Evolutionary conservation across 2,329 filamentous ascomycete species (phyloP), one percentile per base, ranked within the genome.

Genomic region (Elsinoe australis): DNA sequence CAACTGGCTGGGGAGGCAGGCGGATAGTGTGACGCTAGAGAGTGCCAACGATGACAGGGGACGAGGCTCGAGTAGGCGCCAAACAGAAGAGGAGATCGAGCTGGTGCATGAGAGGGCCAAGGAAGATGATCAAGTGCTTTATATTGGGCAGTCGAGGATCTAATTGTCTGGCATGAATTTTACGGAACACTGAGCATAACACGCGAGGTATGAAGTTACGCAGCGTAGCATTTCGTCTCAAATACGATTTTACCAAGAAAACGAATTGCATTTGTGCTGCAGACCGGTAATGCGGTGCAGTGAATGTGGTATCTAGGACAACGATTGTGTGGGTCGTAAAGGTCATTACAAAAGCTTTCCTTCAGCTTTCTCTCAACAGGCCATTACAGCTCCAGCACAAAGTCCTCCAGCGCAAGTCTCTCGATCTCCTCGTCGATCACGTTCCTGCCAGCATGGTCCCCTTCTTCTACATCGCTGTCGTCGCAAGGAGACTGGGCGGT

Each of bases 331-430:
- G 12, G 26, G 14, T 44, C 39, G n/a, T 44, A 29, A 7, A 44
- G 24, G 26, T 44, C 39, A 32, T 44, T 44, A 32, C 39, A 44
- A 32, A 22, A 10, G 10, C 21, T 29, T 12, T 26, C 36, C 24
- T 12, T 10, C 7, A 12, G 12, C 17, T 19, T 17, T 15, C 10
- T 8, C 39, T 4, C 5, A 6, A 12, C 18, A 15, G 12, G 9
- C 41, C 10, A 10, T 45, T 29, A 24, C 24, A 48, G 28, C 8
- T 48, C 45, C 34, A 48, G 21, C 3, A 48, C 32, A 39, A 48
- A 48, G 17, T 48, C 45, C 45, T 48, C 45, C 6, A 18, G 15
- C n/a, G 33, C 45, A 17, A 48, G 18, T 12, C 29, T 36, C 14
- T 36, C 45, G 6, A 48, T 14, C 32, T 29, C 21, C 50, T 46